phyloP scores from a whole-genome alignment of 345 rosid genomes.

The Euphorbia peplus region DNA sequence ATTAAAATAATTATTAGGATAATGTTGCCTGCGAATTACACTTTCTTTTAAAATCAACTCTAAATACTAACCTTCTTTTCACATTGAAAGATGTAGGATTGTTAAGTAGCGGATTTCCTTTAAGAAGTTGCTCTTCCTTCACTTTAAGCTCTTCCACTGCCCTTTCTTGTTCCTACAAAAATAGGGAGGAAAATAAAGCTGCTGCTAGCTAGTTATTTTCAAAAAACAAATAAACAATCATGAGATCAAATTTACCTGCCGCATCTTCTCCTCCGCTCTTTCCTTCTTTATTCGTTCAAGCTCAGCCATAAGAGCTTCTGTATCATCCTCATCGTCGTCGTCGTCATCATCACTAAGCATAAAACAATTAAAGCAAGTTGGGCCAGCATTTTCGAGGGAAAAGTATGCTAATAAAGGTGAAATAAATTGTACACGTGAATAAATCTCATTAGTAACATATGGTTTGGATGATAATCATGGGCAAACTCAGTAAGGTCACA shows the following conservation, averaged over 20 bases:
- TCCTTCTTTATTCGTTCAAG: constrained; percentile 95
- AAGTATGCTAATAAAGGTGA: not conserved
- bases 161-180: constrained; percentile 58
- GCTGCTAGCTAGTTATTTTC: not conserved
- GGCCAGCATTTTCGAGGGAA: not conserved
- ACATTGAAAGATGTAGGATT: constrained; percentile 69
- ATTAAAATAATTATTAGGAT: not conserved
- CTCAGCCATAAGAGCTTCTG: constrained; percentile 89
- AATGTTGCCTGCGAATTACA: not conserved
- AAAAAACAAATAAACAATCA: not conserved
- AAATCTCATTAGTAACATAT: not conserved
- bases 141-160: constrained; percentile 78
- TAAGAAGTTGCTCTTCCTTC: constrained; percentile 89
- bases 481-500: not conserved
- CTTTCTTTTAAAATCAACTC: not conserved
- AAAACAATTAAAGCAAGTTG: constrained; percentile 4
- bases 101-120: constrained; percentile 86
- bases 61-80: constrained; percentile 64
- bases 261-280: constrained; percentile 84
- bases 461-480: not conserved
- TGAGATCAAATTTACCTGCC: constrained; percentile 46
- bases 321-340: constrained; percentile 73
- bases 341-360: constrained; percentile 40
- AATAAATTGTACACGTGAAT: not conserved
- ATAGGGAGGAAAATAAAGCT: not conserved